phyloP scores from a whole-genome alignment of 2,329 filamentous ascomycete species.

The Setomelanomma holmii region DNA sequence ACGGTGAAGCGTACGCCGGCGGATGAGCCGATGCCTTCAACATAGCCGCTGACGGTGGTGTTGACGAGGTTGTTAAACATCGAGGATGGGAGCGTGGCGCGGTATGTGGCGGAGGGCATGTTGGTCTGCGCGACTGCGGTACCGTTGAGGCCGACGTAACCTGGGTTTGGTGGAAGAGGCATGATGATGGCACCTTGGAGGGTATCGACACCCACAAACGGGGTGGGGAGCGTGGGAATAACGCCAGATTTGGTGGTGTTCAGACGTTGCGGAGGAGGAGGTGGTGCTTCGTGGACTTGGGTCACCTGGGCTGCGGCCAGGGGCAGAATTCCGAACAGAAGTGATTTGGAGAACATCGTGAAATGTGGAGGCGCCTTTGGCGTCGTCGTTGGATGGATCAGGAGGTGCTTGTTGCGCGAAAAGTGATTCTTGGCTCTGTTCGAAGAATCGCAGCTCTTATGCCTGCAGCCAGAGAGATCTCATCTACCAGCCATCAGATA shows the following conservation, averaged over 20 bases:
- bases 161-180: constrained; percentile 25
- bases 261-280: constrained; percentile 21
- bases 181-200: constrained; percentile 36
- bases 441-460: not conserved
- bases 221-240: constrained; percentile 25
- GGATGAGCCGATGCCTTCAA: constrained; percentile 38
- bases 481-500: not conserved
- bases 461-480: not conserved
- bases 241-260: constrained; percentile 30
- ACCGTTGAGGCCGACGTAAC: constrained; percentile 29
- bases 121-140: constrained; percentile 28
- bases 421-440: too few species aligned
- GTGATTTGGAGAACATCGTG: constrained; percentile 6
- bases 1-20: constrained; percentile 48
- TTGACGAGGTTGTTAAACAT: constrained; percentile 32
- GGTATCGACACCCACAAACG: constrained; percentile 30
- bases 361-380: not conserved
- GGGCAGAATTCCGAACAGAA: constrained; percentile 17
- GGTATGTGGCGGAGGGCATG: constrained; percentile 28
- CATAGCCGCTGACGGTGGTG: constrained; percentile 34
- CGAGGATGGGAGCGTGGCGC: constrained; percentile 26
- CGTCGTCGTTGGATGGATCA: not conserved
- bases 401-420: too few species aligned
- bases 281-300: constrained; percentile 25
- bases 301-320: constrained; percentile 14